These are phyloP conservation scores for Fusarium sp. DNA, from an alignment of 2,329 filamentous ascomycete species.

Conservation along the genomic window DNA sequence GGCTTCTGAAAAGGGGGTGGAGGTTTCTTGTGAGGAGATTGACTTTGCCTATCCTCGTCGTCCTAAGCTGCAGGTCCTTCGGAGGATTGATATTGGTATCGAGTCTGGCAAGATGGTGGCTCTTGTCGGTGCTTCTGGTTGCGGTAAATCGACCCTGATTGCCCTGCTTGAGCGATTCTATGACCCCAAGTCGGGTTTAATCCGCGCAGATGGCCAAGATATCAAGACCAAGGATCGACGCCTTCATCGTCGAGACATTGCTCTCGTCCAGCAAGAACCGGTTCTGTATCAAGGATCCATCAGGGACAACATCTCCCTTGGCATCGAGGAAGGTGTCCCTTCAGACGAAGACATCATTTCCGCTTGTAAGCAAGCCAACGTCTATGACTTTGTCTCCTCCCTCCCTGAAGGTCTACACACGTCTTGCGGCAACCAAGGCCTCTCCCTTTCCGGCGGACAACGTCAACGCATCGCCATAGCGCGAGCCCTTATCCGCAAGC, in stretches of 20 bases:
- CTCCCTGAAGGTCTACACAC: conserved; percentile 73
- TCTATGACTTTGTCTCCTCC: conserved; percentile 66
- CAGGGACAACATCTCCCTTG: conserved; percentile 67
- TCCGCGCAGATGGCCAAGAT: conserved; percentile 48
- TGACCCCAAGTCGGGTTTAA: conserved; percentile 49
- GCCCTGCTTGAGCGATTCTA: conserved; percentile 62
- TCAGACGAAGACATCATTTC: conserved; percentile 57
- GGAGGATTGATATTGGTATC: conserved; percentile 56
- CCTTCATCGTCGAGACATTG: conserved; percentile 51
- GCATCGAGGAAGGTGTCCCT: conserved; percentile 49
- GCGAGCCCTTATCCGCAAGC: conserved; percentile 75
- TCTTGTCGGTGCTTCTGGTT: conserved; percentile 69
- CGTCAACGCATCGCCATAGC: conserved; percentile 80
- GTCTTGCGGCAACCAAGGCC: conserved; percentile 73
- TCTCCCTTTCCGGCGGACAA: conserved; percentile 79
- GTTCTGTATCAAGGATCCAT: conserved; percentile 63
- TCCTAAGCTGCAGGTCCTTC: conserved; percentile 51
- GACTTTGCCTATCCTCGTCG: conserved; percentile 68
- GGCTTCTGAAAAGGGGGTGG: conserved; percentile 43
- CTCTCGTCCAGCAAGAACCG: conserved; percentile 58
- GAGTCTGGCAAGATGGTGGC: conserved; percentile 63
- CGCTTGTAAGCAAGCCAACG: conserved; percentile 67
- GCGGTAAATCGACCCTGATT: conserved; percentile 72
- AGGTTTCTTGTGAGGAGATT: conserved; percentile 63
- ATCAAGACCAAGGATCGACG: conserved; percentile 47